Base-by-base conservation (phyloP, 805 yeast genomes). In the Zygosaccharomyces bailii region DNA sequence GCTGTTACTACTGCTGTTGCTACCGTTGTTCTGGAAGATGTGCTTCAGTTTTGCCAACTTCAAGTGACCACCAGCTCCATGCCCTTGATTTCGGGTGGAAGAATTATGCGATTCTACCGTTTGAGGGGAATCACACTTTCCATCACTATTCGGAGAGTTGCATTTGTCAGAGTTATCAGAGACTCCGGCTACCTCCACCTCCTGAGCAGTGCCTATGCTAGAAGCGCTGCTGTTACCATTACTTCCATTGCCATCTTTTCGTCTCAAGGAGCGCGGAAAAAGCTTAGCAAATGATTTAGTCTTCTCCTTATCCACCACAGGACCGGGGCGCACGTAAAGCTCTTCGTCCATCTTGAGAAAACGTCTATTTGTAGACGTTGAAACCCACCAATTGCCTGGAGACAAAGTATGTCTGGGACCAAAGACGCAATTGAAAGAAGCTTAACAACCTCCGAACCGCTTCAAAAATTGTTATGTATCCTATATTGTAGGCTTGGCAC, bases 241-340 rank as follows among this genome's bases (percentile, higher is more conserved):
- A 10, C 36, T 31, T 18, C 44, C 38, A 11, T 39, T 41, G 11
- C 25, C 32, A 24, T 39, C 39, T 14, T 38, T 46, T 4, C 52
- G 41, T 41, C 46, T 49, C 29, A 51, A 45, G 11, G 55, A 44
- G 6, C 45, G 43, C 5, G 47, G 46, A 11, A 57, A 34, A 29
- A 55, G 32, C 34, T 57, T 60, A 1, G 61, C 52, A 20, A 60
- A 56, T 1, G 64, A 60, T 10, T 54, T 49, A 17, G 55, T 57
- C 39, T 61, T 52, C 24, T 46, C 50, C 42, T 51, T 53, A 9
- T 54, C 60, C 20, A 45, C 43, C n/a, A 50, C 40, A 6, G 49
- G 43, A n/a, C 37, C 31, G 17, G 56, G 52, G 17, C 50, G 43
- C 9, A 33, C 39, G 34, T 46, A 45, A 23, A 46, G 32, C 25